Percentiles rank a stretch among this genome's conserved stretches.
phyloP scores from a whole-genome alignment of 805 yeast species.

The Suhomyces sp. region DNA sequence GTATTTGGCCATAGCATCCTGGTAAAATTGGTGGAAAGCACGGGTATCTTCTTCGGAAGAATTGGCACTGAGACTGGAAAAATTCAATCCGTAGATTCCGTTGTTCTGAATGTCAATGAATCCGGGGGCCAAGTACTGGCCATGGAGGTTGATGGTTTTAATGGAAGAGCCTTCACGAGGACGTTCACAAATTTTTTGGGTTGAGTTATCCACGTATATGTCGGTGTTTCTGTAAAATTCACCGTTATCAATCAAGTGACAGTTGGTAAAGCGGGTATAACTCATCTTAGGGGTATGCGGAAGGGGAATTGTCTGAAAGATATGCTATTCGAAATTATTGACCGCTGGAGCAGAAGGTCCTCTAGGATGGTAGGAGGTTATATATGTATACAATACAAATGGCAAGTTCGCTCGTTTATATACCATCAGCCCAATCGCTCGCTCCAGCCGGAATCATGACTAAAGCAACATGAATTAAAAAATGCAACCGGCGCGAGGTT shows the following conservation, averaged over 20 bases:
- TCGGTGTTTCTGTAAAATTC: conserved; percentile 31
- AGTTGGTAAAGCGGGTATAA: conserved; percentile 37
- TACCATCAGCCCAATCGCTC: neutral
- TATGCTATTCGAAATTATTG: neutral
- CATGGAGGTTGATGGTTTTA: conserved; percentile 43
- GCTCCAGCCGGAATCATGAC: neutral
- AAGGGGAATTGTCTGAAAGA: neutral
- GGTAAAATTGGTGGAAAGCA: conserved; percentile 34
- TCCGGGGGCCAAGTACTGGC: conserved; percentile 51
- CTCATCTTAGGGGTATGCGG: conserved; percentile 1
- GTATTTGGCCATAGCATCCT: conserved; percentile 44
- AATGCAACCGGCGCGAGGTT: conserved; percentile 3
- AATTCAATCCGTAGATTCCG: conserved; percentile 57
- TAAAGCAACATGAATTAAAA: neutral
- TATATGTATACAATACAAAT: neutral
- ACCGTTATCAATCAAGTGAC: conserved; percentile 44
- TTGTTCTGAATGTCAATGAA: conserved; percentile 56
- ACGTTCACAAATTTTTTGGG: conserved; percentile 39
- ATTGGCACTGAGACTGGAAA: conserved; percentile 33
- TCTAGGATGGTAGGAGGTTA: neutral
- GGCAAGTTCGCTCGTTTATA: neutral
- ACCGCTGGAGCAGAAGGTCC: neutral
- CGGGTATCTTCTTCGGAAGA: conserved; percentile 30
- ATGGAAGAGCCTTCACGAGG: conserved; percentile 15
- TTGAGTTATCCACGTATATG: conserved; percentile 40